phyloP scores from a whole-genome alignment of 257 asterid species.

The Nicotiana tomentosiformis region DNA sequence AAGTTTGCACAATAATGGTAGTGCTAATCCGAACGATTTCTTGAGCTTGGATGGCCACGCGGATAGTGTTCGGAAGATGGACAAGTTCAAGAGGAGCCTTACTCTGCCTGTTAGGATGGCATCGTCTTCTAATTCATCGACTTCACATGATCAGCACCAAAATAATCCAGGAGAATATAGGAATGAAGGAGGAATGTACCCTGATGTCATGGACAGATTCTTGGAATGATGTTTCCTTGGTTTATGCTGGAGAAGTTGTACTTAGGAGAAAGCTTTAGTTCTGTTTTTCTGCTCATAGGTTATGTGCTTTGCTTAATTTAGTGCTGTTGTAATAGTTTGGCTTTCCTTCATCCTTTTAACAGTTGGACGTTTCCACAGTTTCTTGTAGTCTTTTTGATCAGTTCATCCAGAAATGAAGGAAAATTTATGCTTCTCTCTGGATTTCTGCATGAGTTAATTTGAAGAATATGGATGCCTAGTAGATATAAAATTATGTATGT shows the following conservation, averaged over 20 bases:
- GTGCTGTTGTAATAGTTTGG: constrained; percentile 1
- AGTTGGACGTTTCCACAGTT: constrained; percentile 9
- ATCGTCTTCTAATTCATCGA: constrained; percentile 62
- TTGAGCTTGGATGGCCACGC: constrained; percentile 74
- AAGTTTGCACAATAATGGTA: constrained; percentile 28
- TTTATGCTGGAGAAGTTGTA: constrained; percentile 23
- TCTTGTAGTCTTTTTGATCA: not conserved
- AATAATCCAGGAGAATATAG: constrained; percentile 65
- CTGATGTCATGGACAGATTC: constrained; percentile 89
- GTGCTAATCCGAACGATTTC: constrained; percentile 45
- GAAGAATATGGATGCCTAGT: not conserved
- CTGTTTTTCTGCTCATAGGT: constrained; percentile 16
- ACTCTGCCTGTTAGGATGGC: constrained; percentile 83
- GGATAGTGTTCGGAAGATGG: constrained; percentile 40
- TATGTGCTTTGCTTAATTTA: constrained; percentile 23
- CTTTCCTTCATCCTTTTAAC: constrained; percentile 1
- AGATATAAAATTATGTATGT: not conserved
- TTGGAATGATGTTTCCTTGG: constrained; percentile 45
- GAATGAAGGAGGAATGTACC: constrained; percentile 64
- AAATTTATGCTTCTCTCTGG: not conserved
- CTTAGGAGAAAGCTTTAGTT: constrained; percentile 24
- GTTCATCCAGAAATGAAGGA: constrained; percentile 1
- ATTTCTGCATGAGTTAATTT: not conserved
- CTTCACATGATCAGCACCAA: constrained; percentile 55
- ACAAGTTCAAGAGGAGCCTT: constrained; percentile 74